Evolutionary conservation across 169 alveolate genomes (phyloP), one percentile per base, ranked within the genome.

Genomic region (Toxoplasma gondii): DNA sequence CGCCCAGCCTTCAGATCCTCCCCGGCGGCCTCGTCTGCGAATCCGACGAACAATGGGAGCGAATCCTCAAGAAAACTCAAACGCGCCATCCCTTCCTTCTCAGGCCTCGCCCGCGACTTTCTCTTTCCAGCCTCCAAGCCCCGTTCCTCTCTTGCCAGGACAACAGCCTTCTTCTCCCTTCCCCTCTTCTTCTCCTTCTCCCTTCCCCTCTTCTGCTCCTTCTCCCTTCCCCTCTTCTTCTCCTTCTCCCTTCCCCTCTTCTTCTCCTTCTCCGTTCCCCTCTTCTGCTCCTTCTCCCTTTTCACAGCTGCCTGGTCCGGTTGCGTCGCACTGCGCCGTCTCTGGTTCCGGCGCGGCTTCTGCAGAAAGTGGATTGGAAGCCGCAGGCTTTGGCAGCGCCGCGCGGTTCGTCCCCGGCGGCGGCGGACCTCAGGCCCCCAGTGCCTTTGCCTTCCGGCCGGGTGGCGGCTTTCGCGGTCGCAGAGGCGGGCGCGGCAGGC

Each of bases 381-480:
- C 74, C 34, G 74, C 74, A 31, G 74, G 74, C 31, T 64, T 64
- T 31, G 74, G 74, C 74, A 64, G 74, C 29, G 9, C 74, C n/a
- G 22, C 24, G 34, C 24, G 24, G n/a, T 64, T 64, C 29, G 24
- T 16, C 31, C 34, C 74, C 86, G 86, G 86, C 7, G 86, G 86
- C 27, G 10, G 22, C 4, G 86, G n/a, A 45, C 49, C 44, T 1
- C 9, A 10, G 45, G 45, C n/a, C 74, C 31, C 74, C 45, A 78
- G 45, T 31, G 86, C 45, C 44, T 78, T 78, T 45, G 86, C 86
- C 22, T 78, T 78, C 24, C 39, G n/a, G 39, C 86, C 86, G 9
- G 86, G 86, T 1, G 45, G 86, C 22, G 86, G 86, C 39, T n/a
- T n/a, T n/a, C 45, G 86, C 45, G 39, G 86, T 10, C 49, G 86